A percentile compares a stretch with the other conserved stretches of the same genome.
phyloP scores from a whole-genome alignment of 208 protist genomes.

The Herpetomonas samuelpessoai region DNA sequence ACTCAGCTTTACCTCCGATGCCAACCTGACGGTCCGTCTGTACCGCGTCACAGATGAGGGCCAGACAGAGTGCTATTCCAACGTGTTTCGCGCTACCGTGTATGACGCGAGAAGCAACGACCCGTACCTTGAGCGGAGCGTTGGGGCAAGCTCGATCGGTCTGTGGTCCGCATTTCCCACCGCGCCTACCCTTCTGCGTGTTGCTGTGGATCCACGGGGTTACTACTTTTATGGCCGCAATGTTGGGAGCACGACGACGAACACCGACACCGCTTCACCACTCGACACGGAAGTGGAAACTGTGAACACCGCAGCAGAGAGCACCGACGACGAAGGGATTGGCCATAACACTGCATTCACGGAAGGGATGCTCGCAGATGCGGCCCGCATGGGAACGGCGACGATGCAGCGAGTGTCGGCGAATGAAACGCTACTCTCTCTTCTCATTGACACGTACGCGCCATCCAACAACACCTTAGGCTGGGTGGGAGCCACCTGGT shows the following conservation, averaged over 20 bases:
- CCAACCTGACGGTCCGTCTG: background rate
- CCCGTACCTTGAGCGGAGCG: background rate
- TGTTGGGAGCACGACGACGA: no score
- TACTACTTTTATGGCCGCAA: constrained; percentile 9
- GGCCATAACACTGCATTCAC: no score
- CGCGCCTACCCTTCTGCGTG: background rate
- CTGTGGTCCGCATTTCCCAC: background rate
- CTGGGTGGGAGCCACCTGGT: constrained; percentile 3
- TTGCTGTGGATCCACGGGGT: background rate
- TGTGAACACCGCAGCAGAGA: no score
- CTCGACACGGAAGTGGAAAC: no score
- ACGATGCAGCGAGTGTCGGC: background rate
- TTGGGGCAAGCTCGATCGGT: background rate
- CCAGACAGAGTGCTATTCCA: background rate
- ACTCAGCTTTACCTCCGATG: background rate
- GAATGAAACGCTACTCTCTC: background rate
- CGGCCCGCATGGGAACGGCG: no score
- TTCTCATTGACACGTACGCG: background rate
- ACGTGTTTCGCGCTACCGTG: background rate
- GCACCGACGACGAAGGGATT: background rate
- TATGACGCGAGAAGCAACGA: background rate
- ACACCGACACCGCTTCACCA: no score
- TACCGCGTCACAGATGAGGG: background rate
- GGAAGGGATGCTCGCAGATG: no score
- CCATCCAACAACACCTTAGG: background rate